Conservation (phyloP, 192 early-diverging fungal genomes). For the Coemansia sp. region DNA sequence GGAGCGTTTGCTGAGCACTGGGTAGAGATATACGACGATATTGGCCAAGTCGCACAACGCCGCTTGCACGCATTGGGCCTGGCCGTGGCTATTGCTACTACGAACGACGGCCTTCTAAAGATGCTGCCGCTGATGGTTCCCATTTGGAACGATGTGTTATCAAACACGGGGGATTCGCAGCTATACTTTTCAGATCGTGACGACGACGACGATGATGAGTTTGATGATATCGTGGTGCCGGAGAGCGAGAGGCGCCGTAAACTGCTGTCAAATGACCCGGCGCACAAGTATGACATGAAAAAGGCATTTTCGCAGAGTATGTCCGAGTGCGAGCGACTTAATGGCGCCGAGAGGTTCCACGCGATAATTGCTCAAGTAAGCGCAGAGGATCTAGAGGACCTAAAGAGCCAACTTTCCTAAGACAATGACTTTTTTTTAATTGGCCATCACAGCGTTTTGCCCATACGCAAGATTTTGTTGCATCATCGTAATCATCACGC, state of each 20-base stretch:
- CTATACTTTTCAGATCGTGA: slow-evolving; percentile 36
- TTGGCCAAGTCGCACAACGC: slow-evolving; percentile 34
- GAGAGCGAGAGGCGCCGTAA: slow-evolving; percentile 34
- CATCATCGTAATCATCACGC: background rate
- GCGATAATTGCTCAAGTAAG: slow-evolving; percentile 35
- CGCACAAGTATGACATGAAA: slow-evolving; percentile 37
- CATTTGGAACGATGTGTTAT: slow-evolving; percentile 51
- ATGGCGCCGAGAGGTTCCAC: slow-evolving; percentile 36
- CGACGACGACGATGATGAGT: slow-evolving; percentile 9
- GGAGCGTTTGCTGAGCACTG: slow-evolving; percentile 35
- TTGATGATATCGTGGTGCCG: slow-evolving; percentile 15
- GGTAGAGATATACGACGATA: slow-evolving; percentile 38
- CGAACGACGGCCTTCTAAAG: slow-evolving; percentile 38
- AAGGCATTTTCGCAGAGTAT: slow-evolving; percentile 28
- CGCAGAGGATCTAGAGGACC: slow-evolving; percentile 27
- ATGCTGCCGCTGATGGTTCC: slow-evolving; percentile 45
- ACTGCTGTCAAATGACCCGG: slow-evolving; percentile 37
- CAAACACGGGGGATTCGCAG: slow-evolving; percentile 39
- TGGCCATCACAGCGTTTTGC: background rate
- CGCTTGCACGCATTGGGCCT: slow-evolving; percentile 35
- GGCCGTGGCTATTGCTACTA: slow-evolving; percentile 37
- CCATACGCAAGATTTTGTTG: background rate
- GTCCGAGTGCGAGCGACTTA: slow-evolving; percentile 43
- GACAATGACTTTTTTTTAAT: background rate
- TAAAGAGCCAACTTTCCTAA: slow-evolving; percentile 32